Evolutionary conservation across 208 protist species (phyloP).

Genomic region (Giardia duodenalis): DNA sequence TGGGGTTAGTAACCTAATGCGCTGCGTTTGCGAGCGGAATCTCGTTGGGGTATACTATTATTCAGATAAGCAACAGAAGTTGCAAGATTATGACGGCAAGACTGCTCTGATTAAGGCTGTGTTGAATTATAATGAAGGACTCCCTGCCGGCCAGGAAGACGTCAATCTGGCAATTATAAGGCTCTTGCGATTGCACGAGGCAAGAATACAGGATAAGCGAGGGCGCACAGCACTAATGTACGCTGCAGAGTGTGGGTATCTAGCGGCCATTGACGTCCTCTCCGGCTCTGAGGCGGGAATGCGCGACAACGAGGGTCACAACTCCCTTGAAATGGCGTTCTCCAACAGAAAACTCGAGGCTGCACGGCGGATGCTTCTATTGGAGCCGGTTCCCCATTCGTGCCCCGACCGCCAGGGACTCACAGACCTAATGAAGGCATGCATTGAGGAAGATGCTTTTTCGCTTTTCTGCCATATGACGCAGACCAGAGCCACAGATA

Average conservation of each 20-base stretch:
- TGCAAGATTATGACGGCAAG: not conserved
- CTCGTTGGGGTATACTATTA: not conserved
- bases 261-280: not conserved
- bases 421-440: not conserved
- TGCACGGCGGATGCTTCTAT: not conserved
- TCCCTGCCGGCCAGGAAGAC: not conserved
- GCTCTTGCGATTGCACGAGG: not conserved
- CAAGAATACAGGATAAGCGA: not conserved
- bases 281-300: not conserved
- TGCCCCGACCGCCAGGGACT: not conserved
- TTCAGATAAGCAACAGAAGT: not conserved
- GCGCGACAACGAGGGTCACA: not conserved
- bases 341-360: not conserved
- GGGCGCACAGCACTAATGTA: not conserved
- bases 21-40: not conserved
- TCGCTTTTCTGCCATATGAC: not conserved
- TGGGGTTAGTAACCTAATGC: not conserved
- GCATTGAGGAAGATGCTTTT: not conserved
- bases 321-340: not conserved
- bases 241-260: not conserved
- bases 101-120: not conserved
- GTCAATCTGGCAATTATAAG: not conserved
- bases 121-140: not conserved
- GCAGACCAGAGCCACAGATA: not conserved
- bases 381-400: not conserved